Base-by-base conservation (phyloP, 2,329 filamentous ascomycete genomes). In the Fusarium sp. region DNA sequence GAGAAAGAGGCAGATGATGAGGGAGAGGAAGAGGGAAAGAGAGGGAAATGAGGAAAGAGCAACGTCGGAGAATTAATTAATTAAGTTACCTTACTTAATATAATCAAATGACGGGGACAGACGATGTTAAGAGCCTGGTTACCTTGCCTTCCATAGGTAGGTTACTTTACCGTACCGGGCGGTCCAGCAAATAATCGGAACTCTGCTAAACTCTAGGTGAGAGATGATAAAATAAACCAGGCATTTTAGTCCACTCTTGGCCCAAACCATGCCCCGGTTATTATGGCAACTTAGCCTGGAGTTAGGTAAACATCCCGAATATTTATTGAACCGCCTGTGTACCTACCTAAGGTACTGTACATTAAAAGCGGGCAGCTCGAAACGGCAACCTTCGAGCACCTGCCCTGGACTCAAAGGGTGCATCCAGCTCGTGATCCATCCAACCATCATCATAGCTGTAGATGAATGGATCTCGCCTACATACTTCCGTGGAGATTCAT, bases 281-380 rank as follows among this genome's bases (percentile, higher is more conserved):
- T 24, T 24, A 24, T 24, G 22, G 7, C 7, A 24, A 24, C 22
- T 24, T 24, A 24, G 22, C 22, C 22, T 24, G 22, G 7, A 24
- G 22, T 24, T 24, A 24, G 22, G 22, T 24, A 24, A 24, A 24
- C 7, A 24, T 24, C 22, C 22, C 22, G 22, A 24, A 6, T 24
- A 24, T 24, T 24, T 24, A 24, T 10, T 28, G 18, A 31, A n/a
- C 31, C 43, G 24, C 20, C 34, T 28, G 36, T 33, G 33, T 56
- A 49, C 58, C 45, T 34, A 42, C 58, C 57, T 49, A 20, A 20
- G 18, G 18, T 20, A 36, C 40, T 42, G 20, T 28, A 14, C 24
- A 6, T 50, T 24, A 42, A 54, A 67, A 69, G 66, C 48, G 48
- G 52, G 66, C 43, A 40, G 61, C 66, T 67, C 36, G 38, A 69